Evolutionary conservation across 306 rosid species (phyloP), one percentile per base, ranked within the genome.

Genomic region (Lotus japonicus): DNA sequence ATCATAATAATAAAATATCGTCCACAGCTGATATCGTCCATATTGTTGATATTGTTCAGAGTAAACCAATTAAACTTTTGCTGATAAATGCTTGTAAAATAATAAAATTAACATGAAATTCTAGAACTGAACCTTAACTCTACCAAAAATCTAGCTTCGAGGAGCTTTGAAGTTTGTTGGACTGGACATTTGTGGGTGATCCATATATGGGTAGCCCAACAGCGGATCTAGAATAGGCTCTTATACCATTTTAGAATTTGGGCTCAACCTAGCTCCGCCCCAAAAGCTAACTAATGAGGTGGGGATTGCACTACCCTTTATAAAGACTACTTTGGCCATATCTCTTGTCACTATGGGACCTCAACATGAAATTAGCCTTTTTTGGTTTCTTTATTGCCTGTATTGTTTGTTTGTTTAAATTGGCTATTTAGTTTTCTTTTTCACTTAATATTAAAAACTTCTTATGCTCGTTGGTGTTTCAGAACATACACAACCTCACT

Each of bases 401-500:
- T 58, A 52, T 61, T 13, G 52, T 71, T 53, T 45, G 39, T 75
- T 66, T 45, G 56, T 31, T 38, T 43, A 21, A 46, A 70, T 43
- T 53, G 55, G 31, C 64, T 28, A 14, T 69, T 75, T 68, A 64
- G 44, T 76, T 69, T 31, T 31, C 63, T 72, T 12, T 75, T 65
- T 72, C 12, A 45, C 43, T 11, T 64, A 49, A 66, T 81, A 26
- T 49, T 68, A 50, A 51, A 58, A 39, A 13, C 52, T 12, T 26
- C 13, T 58, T 18, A 0, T 43, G 74, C 69, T 64, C 68, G 67
- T 55, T 66, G 68, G 58, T 76, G 61, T 82, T 73, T 69, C 91
- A 92, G 98, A 90, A 92, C 85, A 80, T 90, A 79, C 91, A 92
- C 80, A 49, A 71, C 66, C 84, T 85, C 68, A 67, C 58, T 57